phyloP scores from a whole-genome alignment of 2,329 filamentous ascomycete species.

The Hymenoscyphus repandus region DNA sequence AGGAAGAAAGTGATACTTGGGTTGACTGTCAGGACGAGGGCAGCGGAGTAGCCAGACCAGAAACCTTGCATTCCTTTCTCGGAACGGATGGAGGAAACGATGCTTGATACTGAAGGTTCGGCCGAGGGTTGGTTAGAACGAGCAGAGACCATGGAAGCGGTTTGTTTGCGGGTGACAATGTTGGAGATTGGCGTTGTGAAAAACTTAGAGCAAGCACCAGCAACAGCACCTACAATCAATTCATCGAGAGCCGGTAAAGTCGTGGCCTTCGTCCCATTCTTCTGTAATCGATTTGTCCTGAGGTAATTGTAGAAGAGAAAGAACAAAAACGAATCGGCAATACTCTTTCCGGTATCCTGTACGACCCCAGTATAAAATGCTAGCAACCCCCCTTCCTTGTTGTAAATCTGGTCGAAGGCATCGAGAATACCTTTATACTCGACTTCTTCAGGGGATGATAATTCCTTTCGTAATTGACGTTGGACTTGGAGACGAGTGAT shows the following conservation, averaged over 20 bases:
- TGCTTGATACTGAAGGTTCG: slow-evolving; percentile 42
- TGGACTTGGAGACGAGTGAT: slow-evolving; percentile 80
- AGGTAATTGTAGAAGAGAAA: slow-evolving; percentile 71
- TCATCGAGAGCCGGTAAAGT: slow-evolving; percentile 63
- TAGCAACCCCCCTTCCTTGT: slow-evolving; percentile 58
- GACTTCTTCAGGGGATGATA: slow-evolving; percentile 25
- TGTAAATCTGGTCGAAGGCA: slow-evolving; percentile 65
- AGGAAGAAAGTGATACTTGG: slow-evolving; percentile 82
- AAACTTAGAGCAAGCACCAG: slow-evolving; percentile 69
- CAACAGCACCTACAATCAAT: slow-evolving; percentile 65
- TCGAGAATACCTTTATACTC: slow-evolving; percentile 64
- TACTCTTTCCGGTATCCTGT: slow-evolving; percentile 60
- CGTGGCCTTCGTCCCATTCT: slow-evolving; percentile 32
- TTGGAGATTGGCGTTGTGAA: slow-evolving; percentile 79
- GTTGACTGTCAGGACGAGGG: slow-evolving; percentile 74
- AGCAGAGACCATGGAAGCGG: slow-evolving; percentile 47
- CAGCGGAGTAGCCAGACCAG: slow-evolving; percentile 85
- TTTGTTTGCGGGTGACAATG: slow-evolving; percentile 78
- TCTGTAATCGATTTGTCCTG: slow-evolving; percentile 34
- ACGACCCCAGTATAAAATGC: slow-evolving; percentile 66
- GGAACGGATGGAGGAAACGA: slow-evolving; percentile 55
- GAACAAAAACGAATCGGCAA: slow-evolving; percentile 77
- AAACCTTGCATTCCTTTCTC: slow-evolving; percentile 72
- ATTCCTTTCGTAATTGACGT: slow-evolving; percentile 45
- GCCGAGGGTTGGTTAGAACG: slow-evolving; percentile 28